Evolutionary conservation across 169 alveolate genomes (phyloP), one percentile per base, ranked within the genome.

Genomic region (Cryptosporidium parvum): DNA sequence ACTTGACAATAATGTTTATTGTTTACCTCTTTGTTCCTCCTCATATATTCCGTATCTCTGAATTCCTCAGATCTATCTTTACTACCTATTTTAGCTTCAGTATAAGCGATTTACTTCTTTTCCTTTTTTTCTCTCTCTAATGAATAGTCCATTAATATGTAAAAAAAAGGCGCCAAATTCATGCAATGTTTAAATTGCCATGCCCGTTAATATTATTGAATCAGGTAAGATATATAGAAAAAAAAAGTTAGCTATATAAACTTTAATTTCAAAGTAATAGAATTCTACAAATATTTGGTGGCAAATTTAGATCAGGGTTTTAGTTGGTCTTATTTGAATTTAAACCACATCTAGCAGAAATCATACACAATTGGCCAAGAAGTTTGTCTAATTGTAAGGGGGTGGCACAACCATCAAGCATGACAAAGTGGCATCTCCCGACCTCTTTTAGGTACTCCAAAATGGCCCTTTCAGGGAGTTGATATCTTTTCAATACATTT

Each of bases 391-490:
- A 72, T 53, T 92, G 94, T 45, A 92, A 70, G 29, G 80, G 91
- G 31, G 85, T 87, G 2, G 93, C 73, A 45, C 92, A 85, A 2
- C 94, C 94, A 52, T 87, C 92, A 16, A 92, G 87, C 94, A 92
- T 92, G 7, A 89, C 84, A 69, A 91, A 91, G 69, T 92, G 92
- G 56, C 93, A 91, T 75, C 92, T 86, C 21, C 93, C 94, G 9
- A 91, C 93, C 61, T 91, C 93, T 84, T 93, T 93, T 39, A 93
- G 75, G 89, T 61, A 93, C 80, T 93, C 95, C 93, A 92, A 51
- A 42, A 91, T 87, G n/a, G 91, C 93, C 45, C 86, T 94, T 70
- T 93, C 95, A 3, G 95, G 95, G 9, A 94, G 92, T 39, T 91
- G 91, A 58, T 92, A 87, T 29, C 92, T 70, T 72, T 93, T 93